phyloP scores from a whole-genome alignment of 2,329 filamentous ascomycete genomes.

The Phoma sp. region DNA sequence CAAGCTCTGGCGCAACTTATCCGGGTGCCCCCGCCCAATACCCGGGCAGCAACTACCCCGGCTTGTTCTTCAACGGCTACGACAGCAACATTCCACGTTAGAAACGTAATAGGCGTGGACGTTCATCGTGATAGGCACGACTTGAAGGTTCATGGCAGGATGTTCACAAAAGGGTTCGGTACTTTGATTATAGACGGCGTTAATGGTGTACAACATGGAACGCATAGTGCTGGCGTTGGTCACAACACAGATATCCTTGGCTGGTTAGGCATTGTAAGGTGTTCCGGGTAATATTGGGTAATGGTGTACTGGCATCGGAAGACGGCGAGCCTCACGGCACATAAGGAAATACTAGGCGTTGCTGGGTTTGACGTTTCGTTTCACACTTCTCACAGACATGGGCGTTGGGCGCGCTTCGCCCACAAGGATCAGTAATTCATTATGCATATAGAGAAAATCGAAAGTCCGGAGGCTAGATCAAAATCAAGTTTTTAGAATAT shows the following conservation, averaged over 20 bases:
- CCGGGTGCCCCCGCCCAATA: neutral
- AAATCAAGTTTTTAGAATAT: neutral
- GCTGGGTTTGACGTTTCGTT: neutral
- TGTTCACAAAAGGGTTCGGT: neutral
- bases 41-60: neutral
- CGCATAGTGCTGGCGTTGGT: slow-evolving; percentile 8
- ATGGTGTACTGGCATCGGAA: neutral
- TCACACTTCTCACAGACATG: neutral
- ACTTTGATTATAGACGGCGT: slow-evolving; percentile 6
- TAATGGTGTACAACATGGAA: slow-evolving; percentile 3
- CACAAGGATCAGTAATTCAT: neutral
- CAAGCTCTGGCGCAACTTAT: slow-evolving; percentile 3
- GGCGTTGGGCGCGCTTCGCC: neutral
- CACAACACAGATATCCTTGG: neutral
- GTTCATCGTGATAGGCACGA: neutral
- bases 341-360: neutral
- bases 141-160: neutral
- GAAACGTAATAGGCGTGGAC: neutral
- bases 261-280: slow-evolving; percentile 10
- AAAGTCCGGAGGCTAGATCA: neutral
- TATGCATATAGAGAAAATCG: slow-evolving; percentile 1
- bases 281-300: slow-evolving; percentile 4
- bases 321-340: neutral
- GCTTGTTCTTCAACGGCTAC: slow-evolving; percentile 5
- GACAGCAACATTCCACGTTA: slow-evolving; percentile 13